A percentile compares a stretch with the other conserved stretches of the same genome.
These are phyloP conservation scores for Xylaria longipes DNA, from an alignment of 495 filamentous ascomycete genomes.

Conservation along the genomic window DNA sequence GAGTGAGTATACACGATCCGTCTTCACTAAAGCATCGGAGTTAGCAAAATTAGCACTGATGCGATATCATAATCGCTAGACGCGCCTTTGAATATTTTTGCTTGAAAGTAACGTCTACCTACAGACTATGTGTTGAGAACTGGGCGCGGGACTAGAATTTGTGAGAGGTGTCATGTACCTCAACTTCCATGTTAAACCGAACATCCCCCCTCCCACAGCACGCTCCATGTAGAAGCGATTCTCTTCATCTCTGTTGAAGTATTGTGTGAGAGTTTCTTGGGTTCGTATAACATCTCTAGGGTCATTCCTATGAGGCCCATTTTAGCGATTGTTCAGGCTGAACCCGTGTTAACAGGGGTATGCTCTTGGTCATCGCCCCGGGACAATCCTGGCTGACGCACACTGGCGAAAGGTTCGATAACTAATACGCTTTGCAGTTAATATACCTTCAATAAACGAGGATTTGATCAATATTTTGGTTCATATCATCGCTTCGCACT, in stretches of 20 bases:
- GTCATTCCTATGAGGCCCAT: neutral
- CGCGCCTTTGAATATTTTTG: neutral
- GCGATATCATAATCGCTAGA: neutral
- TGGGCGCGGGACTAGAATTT: neutral
- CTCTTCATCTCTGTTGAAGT: slow-evolving; percentile 11
- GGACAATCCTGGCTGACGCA: neutral
- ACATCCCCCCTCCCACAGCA: neutral
- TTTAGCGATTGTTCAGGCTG: neutral
- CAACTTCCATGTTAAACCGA: slow-evolving; percentile 2
- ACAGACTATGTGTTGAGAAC: neutral
- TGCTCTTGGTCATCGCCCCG: neutral
- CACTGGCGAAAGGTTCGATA: neutral
- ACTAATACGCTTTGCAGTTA: neutral
- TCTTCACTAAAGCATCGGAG: slow-evolving; percentile 1
- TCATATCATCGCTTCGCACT: neutral
- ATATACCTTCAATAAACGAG: neutral
- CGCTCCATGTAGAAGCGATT: neutral
- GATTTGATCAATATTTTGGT: neutral
- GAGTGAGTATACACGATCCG: neutral
- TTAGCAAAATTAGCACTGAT: neutral
- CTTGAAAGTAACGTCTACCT: neutral
- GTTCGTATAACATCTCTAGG: neutral
- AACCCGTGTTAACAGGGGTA: neutral
- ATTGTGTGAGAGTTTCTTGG: neutral
- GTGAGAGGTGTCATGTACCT: neutral